Evolutionary conservation across 768 basidiomycete species (phyloP).

Genomic region (Auriscalpium orientale): DNA sequence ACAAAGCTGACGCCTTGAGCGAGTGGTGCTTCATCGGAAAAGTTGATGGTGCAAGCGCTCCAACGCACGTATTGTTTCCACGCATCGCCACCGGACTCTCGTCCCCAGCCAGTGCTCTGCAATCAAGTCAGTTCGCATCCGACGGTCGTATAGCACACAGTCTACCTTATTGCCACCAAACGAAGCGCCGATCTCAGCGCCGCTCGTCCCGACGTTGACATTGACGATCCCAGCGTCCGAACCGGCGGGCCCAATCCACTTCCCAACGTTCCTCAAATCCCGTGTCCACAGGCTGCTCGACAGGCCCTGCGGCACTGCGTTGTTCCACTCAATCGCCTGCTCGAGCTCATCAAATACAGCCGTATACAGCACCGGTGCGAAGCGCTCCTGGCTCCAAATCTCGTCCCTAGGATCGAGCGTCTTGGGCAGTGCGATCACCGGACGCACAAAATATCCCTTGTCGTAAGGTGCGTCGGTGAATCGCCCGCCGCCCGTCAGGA

Average conservation of each 20-base stretch:
- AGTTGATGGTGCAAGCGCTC: constrained; percentile 91
- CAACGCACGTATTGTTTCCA: constrained; percentile 97
- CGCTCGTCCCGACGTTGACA: constrained; percentile 65
- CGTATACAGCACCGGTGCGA: constrained; percentile 85
- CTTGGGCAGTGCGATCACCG: constrained; percentile 71
- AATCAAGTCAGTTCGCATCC: neutral
- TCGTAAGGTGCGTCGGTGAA: constrained; percentile 41
- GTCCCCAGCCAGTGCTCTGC: constrained; percentile 87
- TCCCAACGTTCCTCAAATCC: constrained; percentile 75
- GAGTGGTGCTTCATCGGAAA: constrained; percentile 79
- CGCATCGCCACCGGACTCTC: constrained; percentile 96
- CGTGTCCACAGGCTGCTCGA: constrained; percentile 90
- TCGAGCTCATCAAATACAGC: constrained; percentile 82
- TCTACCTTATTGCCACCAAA: constrained; percentile 92
- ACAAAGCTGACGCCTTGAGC: constrained; percentile 91
- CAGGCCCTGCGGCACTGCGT: constrained; percentile 85
- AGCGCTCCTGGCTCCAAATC: constrained; percentile 76
- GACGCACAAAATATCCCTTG: constrained; percentile 83
- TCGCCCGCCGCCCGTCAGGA: constrained; percentile 63
- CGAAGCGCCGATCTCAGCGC: constrained; percentile 74
- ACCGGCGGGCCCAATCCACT: constrained; percentile 87
- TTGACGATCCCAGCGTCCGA: constrained; percentile 92
- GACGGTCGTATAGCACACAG: constrained; percentile 1
- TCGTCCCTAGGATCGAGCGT: constrained; percentile 40
- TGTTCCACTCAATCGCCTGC: constrained; percentile 86